phyloP scores from a whole-genome alignment of 2,329 filamentous ascomycete species.

The Bretziella fagacearum region DNA sequence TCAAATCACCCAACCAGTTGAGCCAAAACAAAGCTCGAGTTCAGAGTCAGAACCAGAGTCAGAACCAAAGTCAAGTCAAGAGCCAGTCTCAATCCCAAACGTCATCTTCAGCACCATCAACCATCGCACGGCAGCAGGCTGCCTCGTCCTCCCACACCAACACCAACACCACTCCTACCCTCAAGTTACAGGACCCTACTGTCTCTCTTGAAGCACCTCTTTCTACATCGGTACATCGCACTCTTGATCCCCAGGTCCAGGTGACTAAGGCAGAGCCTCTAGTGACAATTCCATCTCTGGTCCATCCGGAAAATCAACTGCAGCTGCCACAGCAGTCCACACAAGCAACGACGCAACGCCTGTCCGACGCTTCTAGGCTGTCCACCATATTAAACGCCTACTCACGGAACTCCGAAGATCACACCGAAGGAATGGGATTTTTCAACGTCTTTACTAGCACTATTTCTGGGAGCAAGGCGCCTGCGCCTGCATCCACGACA shows the following conservation, averaged over 20 bases:
- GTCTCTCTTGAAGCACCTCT: too few relatives aligned
- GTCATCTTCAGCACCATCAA: not conserved
- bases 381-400: conserved; percentile 41
- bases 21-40: not conserved
- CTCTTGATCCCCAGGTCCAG: too few relatives aligned
- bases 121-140: not conserved
- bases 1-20: not conserved
- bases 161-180: not conserved
- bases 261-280: not conserved
- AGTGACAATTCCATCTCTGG: conserved; percentile 2
- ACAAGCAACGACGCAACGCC: conserved; percentile 16
- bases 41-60: not conserved
- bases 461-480: conserved; percentile 9
- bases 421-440: conserved; percentile 6
- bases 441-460: not conserved
- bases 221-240: too few relatives aligned
- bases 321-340: conserved; percentile 17
- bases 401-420: conserved; percentile 29
- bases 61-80: not conserved
- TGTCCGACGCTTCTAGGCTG: conserved; percentile 25
- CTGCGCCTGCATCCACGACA: conserved; percentile 10
- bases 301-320: conserved; percentile 11
- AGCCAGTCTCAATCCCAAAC: not conserved
- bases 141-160: not conserved
- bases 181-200: not conserved